A percentile compares a stretch with the other conserved stretches of the same genome.
phyloP scores from a whole-genome alignment of 176 grass and related monocot genomes.

The Eleusine coracana region DNA sequence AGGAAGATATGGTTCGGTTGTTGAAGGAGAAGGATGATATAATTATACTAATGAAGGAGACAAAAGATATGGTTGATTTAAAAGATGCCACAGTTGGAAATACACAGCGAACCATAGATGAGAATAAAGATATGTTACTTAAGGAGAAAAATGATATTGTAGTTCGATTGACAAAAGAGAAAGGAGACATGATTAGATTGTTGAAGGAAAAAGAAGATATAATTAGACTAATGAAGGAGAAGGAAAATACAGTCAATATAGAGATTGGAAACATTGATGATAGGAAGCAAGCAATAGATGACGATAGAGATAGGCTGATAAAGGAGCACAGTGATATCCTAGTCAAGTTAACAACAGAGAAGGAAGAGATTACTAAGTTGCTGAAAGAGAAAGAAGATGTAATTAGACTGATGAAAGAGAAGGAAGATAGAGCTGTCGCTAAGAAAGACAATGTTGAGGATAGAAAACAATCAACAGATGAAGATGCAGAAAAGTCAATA shows the following conservation, averaged over 20 bases:
- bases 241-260: conserved; percentile 44
- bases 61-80: conserved; percentile 44
- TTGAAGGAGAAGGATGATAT: conserved; percentile 61
- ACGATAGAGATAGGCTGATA: conserved; percentile 55
- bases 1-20: conserved; percentile 48
- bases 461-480: not conserved
- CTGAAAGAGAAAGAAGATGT: conserved; percentile 47
- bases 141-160: conserved; percentile 68
- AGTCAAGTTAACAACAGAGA: conserved; percentile 44
- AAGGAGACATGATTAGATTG: conserved; percentile 37
- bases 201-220: conserved; percentile 39
- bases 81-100: conserved; percentile 37
- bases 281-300: conserved; percentile 38
- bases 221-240: conserved; percentile 41
- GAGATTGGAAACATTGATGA: conserved; percentile 5
- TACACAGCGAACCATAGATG: conserved; percentile 23
- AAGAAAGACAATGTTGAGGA: conserved; percentile 26
- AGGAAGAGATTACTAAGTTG: conserved; percentile 39
- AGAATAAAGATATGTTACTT: conserved; percentile 57
- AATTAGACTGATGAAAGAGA: conserved; percentile 51
- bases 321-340: conserved; percentile 51
- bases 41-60: conserved; percentile 61
- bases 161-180: conserved; percentile 43
- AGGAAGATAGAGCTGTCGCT: conserved; percentile 37
- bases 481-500: conserved; percentile 41